Evolutionary conservation across 2,329 filamentous ascomycete genomes (phyloP), one percentile per base, ranked within the genome.

Genomic region (Fusarium setosum): DNA sequence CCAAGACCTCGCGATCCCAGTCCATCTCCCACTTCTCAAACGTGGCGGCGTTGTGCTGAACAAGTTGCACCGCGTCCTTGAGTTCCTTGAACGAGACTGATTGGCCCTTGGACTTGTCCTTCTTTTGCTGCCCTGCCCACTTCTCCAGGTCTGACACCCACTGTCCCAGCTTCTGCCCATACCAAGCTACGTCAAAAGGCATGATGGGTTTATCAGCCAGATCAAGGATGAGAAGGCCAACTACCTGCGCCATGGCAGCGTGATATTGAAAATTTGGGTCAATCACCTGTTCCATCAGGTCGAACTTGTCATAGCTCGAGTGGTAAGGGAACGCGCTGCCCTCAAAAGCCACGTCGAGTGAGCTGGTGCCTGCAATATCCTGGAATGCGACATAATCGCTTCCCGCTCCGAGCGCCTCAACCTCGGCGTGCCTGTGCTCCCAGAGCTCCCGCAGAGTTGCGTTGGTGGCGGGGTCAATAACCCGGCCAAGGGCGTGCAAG

Each of bases 321-420:
- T 94, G 90, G 50, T 90, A 88, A 1, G 94, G 93, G 71, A 86
- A 91, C 11, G 81, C 77, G 8, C 85, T 81, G 41, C 91, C 92
- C 34, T 81, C 72, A 73, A 99, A 98, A 24, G 88, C 86, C 67
- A 99, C 87, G 75, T 98, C 94, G 56, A 99, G 83, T 11, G 92
- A 94, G 41, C 93, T 95, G 8, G 90, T 94, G 51, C 96, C 96
- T 1, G 93, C 93, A 49, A 98, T 92, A 74, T 95, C 88, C 77
- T 97, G 95, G 77, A 98, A 99, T 3, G 94, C 89, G 4, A 94
- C 91, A 71, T 93, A 96, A 77, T 98, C 96, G 68, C 93, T 91
- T 10, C 86, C 90, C 5, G 89, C 89, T 12, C 90, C 93, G 0
- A 96, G 83, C 3, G 88, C 87, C 42, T 89, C 88, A 1, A 98